Evolutionary conservation across 192 early-diverging fungal species (phyloP).

Genomic region (Rhizophlyctis rosea): DNA sequence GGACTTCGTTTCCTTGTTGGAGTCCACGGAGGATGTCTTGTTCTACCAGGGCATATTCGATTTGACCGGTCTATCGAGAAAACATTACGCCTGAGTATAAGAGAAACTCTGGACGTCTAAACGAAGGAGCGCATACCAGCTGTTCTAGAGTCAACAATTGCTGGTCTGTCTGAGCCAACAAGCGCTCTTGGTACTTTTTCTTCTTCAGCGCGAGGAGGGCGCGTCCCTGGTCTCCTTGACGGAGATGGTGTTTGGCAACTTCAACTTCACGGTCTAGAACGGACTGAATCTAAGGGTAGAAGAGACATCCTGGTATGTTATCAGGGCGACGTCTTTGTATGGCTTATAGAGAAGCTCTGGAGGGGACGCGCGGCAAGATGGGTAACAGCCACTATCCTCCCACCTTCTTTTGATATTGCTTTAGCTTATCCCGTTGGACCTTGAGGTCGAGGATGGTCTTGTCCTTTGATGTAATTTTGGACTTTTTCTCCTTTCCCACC

Average conservation of each 20-base stretch:
- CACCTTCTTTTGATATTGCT: constrained; percentile 88
- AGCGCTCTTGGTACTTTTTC: constrained; percentile 93
- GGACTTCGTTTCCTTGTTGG: constrained; percentile 78
- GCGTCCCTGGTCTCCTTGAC: constrained; percentile 69
- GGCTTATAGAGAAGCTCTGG: no score
- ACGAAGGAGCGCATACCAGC: constrained; percentile 49
- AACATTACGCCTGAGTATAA: neutral
- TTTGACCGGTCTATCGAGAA: constrained; percentile 54
- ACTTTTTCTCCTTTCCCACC: constrained; percentile 17
- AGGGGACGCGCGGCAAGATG: neutral
- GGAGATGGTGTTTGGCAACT: constrained; percentile 74
- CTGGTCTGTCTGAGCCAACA: constrained; percentile 77
- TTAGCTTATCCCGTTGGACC: constrained; percentile 90
- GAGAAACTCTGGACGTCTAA: neutral
- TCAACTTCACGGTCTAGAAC: constrained; percentile 79
- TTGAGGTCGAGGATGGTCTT: constrained; percentile 94
- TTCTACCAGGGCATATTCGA: constrained; percentile 92
- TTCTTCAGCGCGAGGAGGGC: constrained; percentile 90
- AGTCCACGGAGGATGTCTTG: constrained; percentile 83
- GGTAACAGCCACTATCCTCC: no score
- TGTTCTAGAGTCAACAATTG: constrained; percentile 91
- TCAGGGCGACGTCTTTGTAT: no score
- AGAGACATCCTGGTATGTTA: no score
- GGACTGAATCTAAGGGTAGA: constrained; percentile 58
- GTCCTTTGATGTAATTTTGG: constrained; percentile 82